Evolutionary conservation across 2,329 filamentous ascomycete genomes (phyloP).

Genomic region (Berkeleyomyces rouxiae): DNA sequence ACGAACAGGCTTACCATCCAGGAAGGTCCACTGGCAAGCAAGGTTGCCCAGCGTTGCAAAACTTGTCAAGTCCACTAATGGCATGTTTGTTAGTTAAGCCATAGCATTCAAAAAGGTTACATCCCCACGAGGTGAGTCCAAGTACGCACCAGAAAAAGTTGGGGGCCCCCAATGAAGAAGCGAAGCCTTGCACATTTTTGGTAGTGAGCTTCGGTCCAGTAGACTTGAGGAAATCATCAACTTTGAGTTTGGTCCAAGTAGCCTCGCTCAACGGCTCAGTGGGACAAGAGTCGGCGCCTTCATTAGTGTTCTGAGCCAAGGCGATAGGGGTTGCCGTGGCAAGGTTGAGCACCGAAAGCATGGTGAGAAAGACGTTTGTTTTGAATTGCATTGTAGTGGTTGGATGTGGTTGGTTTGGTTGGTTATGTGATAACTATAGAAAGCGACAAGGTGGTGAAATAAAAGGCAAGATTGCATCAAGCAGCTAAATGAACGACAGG

Average conservation of each 20-base stretch:
- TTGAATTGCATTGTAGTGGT: too few relatives aligned
- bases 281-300: neutral
- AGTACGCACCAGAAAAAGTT: slow-evolving; percentile 13
- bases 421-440: too few relatives aligned
- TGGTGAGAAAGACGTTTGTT: too few relatives aligned
- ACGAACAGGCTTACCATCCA: slow-evolving; percentile 9
- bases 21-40: slow-evolving; percentile 12
- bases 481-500: too few relatives aligned
- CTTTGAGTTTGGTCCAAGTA: neutral
- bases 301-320: too few relatives aligned
- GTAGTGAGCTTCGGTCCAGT: neutral
- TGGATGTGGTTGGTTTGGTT: too few relatives aligned
- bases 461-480: too few relatives aligned
- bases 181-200: slow-evolving; percentile 12
- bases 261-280: neutral
- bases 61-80: slow-evolving; percentile 1
- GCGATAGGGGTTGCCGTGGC: too few relatives aligned
- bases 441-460: too few relatives aligned
- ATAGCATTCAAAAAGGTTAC: too few relatives aligned
- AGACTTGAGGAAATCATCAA: slow-evolving; percentile 2
- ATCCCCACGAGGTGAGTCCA: neutral
- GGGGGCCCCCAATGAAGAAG: slow-evolving; percentile 11
- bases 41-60: slow-evolving; percentile 14
- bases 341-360: too few relatives aligned
- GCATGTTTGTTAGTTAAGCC: too few relatives aligned